Base-by-base conservation (phyloP, 2,329 filamentous ascomycete species). In the Botrytis hyacinthi region DNA sequence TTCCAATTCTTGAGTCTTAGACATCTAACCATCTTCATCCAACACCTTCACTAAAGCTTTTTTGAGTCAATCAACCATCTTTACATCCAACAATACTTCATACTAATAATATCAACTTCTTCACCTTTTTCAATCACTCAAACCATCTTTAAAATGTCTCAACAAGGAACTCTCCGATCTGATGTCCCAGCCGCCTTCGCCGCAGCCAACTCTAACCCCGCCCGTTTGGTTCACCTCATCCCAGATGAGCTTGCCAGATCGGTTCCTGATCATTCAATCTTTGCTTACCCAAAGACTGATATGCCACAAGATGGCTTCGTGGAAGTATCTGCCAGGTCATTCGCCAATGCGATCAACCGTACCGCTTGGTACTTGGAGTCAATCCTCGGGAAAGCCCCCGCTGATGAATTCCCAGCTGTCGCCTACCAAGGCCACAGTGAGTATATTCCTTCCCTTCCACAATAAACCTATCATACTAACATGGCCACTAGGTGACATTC, bases 331-430 rank as follows among this genome's bases (percentile, higher is more conserved):
- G 70, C 74, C 3, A 73, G 69, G 37, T 60, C 51, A 8, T 78
- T 77, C 67, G 76, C 77, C 42, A 77, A 77, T 73, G 76, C 72
- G 1, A 66, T 78, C 37, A 77, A 78, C 61, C 71, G 75, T 70
- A 74, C 73, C 42, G 71, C 70, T 54, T 77, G 76, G 77, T 78
- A 73, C 40, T 72, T 78, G 35, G 72, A 73, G 61, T 72, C 67
- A 3, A n/a, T 65, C 22, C 71, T 78, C 20, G 74, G 74, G 44
- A 72, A 73, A 48, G 68, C 73, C 10, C 61, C 61, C 16, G 70
- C 22, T 54, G 71, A 44, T 18, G 32, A 46, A 46, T 74, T 76
- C 65, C 62, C 73, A 70, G 68, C 69, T 48, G 51, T 75, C 69
- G 71, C 62, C 62, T 74, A 75, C 40, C 57, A 72, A 37, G 73